These are phyloP conservation scores for Ophiostoma sp. DNA, from an alignment of 2,329 filamentous ascomycete species.

Conservation along the genomic window DNA sequence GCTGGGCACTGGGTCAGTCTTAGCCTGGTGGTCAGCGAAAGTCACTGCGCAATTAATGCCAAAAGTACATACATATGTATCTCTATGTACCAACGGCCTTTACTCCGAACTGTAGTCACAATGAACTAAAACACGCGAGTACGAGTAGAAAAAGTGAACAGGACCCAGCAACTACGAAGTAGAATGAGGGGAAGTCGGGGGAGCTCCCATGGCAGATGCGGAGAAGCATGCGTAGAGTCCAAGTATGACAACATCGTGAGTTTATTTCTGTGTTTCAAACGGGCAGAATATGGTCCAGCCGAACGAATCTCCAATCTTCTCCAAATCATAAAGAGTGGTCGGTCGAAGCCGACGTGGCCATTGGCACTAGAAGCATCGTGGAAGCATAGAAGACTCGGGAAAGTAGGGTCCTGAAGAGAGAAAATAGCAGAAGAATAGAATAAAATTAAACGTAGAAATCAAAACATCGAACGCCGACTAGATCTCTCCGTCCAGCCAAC, in stretches of 20 bases:
- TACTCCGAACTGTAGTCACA: background rate
- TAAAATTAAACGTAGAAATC: background rate
- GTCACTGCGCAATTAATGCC: background rate
- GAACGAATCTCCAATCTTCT: background rate
- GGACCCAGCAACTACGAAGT: background rate
- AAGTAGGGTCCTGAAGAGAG: background rate
- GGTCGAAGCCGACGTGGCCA: background rate
- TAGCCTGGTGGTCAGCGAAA: background rate
- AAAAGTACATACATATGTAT: background rate
- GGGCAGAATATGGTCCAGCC: background rate
- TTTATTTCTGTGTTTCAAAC: background rate
- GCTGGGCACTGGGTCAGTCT: background rate
- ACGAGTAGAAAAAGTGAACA: background rate
- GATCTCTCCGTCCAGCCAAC: background rate
- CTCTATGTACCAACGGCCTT: background rate
- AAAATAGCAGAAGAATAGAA: background rate
- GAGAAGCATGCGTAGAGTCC: background rate
- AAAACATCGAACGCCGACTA: background rate
- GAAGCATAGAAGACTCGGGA: background rate
- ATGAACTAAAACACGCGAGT: background rate
- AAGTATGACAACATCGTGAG: background rate
- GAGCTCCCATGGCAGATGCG: background rate
- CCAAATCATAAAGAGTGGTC: background rate
- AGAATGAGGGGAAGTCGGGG: constrained; percentile 7
- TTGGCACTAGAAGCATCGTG: background rate